Conservation (phyloP, 306 rosid genomes). For the Vigna trinervia region DNA sequence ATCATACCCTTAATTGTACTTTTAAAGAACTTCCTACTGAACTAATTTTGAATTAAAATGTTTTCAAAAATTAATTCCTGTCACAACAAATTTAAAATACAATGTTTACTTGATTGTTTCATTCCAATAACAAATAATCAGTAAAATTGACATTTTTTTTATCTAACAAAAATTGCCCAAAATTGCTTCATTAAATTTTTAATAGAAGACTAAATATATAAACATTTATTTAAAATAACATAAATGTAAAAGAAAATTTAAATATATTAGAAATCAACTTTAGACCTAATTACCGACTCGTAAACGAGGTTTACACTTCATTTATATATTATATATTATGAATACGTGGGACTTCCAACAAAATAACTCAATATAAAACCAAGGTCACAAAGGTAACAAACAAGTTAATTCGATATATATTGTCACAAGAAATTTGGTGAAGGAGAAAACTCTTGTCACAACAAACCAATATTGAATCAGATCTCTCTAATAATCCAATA, state of each 20-base stretch:
- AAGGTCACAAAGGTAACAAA: neutral
- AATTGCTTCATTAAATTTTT: neutral
- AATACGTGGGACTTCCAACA: too few species aligned
- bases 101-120: neutral
- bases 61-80: neutral
- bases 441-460: neutral
- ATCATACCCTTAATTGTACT: neutral
- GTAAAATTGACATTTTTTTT: neutral
- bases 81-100: neutral
- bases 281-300: too few species aligned
- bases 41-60: neutral
- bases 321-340: too few species aligned
- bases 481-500: slow-evolving; percentile 30
- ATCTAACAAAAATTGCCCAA: neutral
- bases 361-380: neutral
- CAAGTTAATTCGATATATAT: slow-evolving; percentile 12
- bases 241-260: neutral
- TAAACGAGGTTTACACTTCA: too few species aligned
- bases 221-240: neutral
- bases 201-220: neutral
- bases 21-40: neutral
- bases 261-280: too few species aligned
- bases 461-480: slow-evolving; percentile 21
- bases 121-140: neutral
- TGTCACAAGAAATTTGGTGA: neutral